These are phyloP conservation scores for Pseudozyma sp. DNA, from an alignment of 1,284 basidiomycete species.

Conservation along the genomic window DNA sequence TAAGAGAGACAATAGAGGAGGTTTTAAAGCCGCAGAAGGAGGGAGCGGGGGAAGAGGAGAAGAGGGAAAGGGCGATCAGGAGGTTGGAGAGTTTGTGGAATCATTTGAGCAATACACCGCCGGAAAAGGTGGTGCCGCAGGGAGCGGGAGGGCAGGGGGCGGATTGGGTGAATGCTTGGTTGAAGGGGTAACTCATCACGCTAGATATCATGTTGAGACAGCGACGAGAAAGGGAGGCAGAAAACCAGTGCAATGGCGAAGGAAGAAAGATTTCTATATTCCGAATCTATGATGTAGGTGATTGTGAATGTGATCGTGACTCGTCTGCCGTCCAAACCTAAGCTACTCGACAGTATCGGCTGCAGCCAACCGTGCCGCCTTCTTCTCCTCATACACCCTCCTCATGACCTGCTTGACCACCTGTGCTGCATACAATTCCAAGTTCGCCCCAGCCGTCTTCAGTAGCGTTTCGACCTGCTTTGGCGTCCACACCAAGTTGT, in stretches of 20 bases:
- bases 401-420: constrained; percentile 40
- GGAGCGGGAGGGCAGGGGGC: neutral
- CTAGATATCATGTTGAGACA: too few relatives aligned
- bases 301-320: too few relatives aligned
- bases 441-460: constrained; percentile 49
- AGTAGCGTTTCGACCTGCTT: constrained; percentile 58
- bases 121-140: constrained; percentile 1
- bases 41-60: constrained; percentile 11
- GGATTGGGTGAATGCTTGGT: constrained; percentile 42
- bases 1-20: constrained; percentile 34
- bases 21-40: constrained; percentile 2
- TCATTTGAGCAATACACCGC: constrained; percentile 24
- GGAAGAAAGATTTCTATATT: neutral
- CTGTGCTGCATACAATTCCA: constrained; percentile 48
- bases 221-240: too few relatives aligned
- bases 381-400: constrained; percentile 46
- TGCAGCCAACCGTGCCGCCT: constrained; percentile 13
- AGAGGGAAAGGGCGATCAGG: constrained; percentile 28
- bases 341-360: too few relatives aligned
- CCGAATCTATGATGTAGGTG: too few relatives aligned
- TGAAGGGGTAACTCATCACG: neutral
- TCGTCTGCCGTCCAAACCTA: too few relatives aligned
- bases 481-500: constrained; percentile 66
- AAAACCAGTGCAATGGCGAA: too few relatives aligned
- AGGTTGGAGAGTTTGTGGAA: constrained; percentile 43